Evolutionary conservation across 1,284 basidiomycete genomes (phyloP), one percentile per base, ranked within the genome.

Genomic region (Uromyces viciae-fabae): DNA sequence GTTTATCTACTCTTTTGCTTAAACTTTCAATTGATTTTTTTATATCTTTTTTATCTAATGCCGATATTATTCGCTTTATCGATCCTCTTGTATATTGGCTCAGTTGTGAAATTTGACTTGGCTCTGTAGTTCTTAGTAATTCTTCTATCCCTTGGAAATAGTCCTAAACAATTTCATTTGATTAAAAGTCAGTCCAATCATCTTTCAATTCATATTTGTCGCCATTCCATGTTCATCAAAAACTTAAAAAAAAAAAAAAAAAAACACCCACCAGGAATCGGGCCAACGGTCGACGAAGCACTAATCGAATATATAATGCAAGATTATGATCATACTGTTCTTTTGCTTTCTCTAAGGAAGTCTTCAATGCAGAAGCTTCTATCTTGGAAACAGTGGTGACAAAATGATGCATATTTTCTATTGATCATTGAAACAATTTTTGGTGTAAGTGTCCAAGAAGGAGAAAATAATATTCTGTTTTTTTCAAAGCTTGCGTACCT

Each of bases 371-470:
- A 0, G 83, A 72, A 42, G 93, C 88, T 82, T 92, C 90, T 83
- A 91, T 87, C 82, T 90, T 90, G 0, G 90, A 89, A 38, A 92
- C 90, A 85, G 96, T 94, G 0, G 91, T 90, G 54, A 94, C 90
- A 85, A 98, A 95, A 85, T 93, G 91, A 83, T 95, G 92, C 94
- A 96, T 95, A 85, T 99, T 99, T 86, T 98, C 96, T 97, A 84
- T 5, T 9, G 62, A 71, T 36, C 31, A 28, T 19, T 19, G 22
- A 22, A 52, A 17, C 14, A 28, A 58, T 9, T 25, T n/a, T 14
- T 52, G 42, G 49, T 9, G 64, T n/a, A 52, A 19, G 33, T 17
- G 42, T 43, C 25, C 14, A n/a, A 43, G 66, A 22, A 36, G 43
- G n/a, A n/a, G n/a, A n/a, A n/a, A n/a, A n/a, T n/a, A n/a, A n/a